Evolutionary conservation across 768 basidiomycete species (phyloP), one percentile per base, ranked within the genome.

Genomic region (Leccinum broughii): DNA sequence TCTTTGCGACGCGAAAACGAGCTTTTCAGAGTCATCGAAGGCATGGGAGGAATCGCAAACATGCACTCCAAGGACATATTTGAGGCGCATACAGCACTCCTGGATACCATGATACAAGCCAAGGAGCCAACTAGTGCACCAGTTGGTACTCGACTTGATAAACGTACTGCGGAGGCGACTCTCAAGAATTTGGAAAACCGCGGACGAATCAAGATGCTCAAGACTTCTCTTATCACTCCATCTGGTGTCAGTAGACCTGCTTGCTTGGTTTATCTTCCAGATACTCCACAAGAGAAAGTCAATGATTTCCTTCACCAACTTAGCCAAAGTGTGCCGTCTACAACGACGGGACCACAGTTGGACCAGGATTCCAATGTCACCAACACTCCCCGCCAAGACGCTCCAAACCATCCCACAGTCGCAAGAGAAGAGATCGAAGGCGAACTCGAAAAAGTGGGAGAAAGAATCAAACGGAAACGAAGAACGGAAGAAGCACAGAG

Each of bases 1-100:
- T 81, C 88, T 59, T 76, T 92, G 46, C 85, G 90, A 4, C 84
- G 93, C 22, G 91, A 94, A 76, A 91, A 89, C 61, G 93, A 95
- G 71, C 71, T 94, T 52, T 69, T 86, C 57, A 85, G 83, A 32
- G 81, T 90, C 22, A 73, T 93, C n/a, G 80, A 85, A 58, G 80
- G 77, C 24, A 74, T 82, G 55, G 88, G 88, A 7, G 93, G 92
- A 1, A 83, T 93, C 46, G 75, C 82, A 50, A 87, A 88, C 65
- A 77, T 83, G 13, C 83, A 85, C 59, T 80, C 82, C 26, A 90
- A 86, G 65, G 89, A 92, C 61, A 82, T 93, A 65, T 83, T 81
- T 57, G 87, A 88, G 49, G 83, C 80, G 13, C 89, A 93, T 64
- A 77, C 81, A 54, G 80, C 80, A 22, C 76, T 92, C n/a, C 70